phyloP scores from a whole-genome alignment of 768 basidiomycete genomes.

The Leccinum sublutescens region DNA sequence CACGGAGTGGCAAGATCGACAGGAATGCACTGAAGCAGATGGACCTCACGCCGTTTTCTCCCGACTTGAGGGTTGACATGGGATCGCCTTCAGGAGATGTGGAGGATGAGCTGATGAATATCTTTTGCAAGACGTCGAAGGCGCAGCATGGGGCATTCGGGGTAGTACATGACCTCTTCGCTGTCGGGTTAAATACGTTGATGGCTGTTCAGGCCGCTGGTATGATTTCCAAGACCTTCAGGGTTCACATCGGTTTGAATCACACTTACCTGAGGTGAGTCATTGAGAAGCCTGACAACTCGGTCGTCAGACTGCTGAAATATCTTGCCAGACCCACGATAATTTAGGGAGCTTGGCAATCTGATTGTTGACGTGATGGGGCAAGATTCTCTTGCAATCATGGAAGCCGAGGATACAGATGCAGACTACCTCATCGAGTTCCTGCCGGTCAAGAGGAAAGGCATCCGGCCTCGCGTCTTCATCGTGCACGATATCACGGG shows the following conservation, averaged over 20 bases:
- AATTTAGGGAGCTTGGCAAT: conserved; percentile 23
- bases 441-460: conserved; percentile 33
- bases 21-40: conserved; percentile 28
- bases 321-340: conserved; percentile 19
- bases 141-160: conserved; percentile 23
- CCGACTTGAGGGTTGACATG: conserved; percentile 23
- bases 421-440: conserved; percentile 30
- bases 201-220: conserved; percentile 27
- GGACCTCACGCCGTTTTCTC: conserved; percentile 23
- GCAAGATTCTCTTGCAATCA: conserved; percentile 29
- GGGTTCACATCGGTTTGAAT: conserved; percentile 29
- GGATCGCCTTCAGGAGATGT: conserved; percentile 27
- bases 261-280: conserved; percentile 30
- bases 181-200: conserved; percentile 30
- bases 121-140: conserved; percentile 26
- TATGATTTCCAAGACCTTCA: conserved; percentile 29
- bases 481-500: conserved; percentile 33
- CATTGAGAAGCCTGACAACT: neutral
- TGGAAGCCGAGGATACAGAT: conserved; percentile 32
- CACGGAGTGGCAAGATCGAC: conserved; percentile 30
- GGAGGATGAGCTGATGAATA: conserved; percentile 25
- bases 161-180: conserved; percentile 29
- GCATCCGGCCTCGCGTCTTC: conserved; percentile 25
- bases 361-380: conserved; percentile 30
- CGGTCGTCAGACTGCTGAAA: neutral